Conservation (phyloP, 1,139 yeast species). For the Debaryomycetaceae sp. region DNA sequence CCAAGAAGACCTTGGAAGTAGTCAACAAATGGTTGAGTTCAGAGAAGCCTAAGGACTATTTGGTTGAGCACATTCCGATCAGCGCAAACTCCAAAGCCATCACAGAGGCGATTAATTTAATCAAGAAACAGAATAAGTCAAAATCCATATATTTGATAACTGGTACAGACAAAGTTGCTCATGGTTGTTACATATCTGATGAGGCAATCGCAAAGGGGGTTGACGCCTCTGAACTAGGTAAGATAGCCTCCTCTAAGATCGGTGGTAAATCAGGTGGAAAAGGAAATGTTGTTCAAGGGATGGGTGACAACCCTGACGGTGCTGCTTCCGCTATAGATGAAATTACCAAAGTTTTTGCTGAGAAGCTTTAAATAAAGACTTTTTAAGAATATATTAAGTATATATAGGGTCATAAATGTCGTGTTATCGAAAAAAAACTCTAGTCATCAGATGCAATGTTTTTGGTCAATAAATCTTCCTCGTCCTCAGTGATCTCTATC, state of each 20-base stretch:
- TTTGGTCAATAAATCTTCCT: constrained; percentile 42
- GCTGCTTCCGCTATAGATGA: constrained; percentile 70
- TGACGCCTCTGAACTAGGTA: constrained; percentile 73
- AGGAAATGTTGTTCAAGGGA: constrained; percentile 94
- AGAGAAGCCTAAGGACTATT: constrained; percentile 47
- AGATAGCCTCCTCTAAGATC: constrained; percentile 62
- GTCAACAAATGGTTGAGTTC: constrained; percentile 65
- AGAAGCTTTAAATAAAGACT: constrained; percentile 40
- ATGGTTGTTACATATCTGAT: constrained; percentile 85
- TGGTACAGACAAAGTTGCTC: constrained; percentile 85
- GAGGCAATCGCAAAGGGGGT: constrained; percentile 69
- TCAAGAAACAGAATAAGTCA: constrained; percentile 73
- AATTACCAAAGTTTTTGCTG: constrained; percentile 55
- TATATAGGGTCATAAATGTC: neutral
- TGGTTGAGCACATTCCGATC: constrained; percentile 67
- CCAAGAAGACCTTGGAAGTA: constrained; percentile 75
- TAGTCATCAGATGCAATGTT: constrained; percentile 6
- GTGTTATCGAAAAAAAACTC: too few species aligned
- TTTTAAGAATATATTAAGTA: neutral
- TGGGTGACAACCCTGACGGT: constrained; percentile 79
- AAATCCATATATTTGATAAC: constrained; percentile 83
- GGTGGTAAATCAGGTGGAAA: constrained; percentile 99
- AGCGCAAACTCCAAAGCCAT: constrained; percentile 90
- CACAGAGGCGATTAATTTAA: constrained; percentile 82
- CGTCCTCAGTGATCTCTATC: constrained; percentile 48